These are phyloP conservation scores for Morella rubra DNA, from an alignment of 306 rosid species.

Conservation along the genomic window DNA sequence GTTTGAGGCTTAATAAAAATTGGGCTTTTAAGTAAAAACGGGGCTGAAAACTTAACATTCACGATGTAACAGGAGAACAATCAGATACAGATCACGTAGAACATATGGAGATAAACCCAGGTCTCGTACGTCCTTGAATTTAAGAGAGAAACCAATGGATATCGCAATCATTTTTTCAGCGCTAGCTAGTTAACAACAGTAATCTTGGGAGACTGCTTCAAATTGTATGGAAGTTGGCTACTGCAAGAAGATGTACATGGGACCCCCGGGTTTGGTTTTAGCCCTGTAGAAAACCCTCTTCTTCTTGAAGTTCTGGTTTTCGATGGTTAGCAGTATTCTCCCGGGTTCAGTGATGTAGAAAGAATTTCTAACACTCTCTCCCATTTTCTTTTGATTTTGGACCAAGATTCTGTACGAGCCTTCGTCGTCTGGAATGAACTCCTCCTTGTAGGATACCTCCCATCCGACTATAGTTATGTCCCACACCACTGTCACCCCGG, in stretches of 20 bases:
- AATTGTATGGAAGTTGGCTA: background rate
- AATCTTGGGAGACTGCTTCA: too few relatives aligned
- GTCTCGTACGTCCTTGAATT: too few relatives aligned
- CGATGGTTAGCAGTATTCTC: slow-evolving; percentile 60
- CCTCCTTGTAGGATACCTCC: slow-evolving; percentile 87
- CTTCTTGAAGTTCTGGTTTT: slow-evolving; percentile 62
- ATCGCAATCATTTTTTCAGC: too few relatives aligned
- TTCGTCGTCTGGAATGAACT: slow-evolving; percentile 88
- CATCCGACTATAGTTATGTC: slow-evolving; percentile 79
- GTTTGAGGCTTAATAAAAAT: too few relatives aligned
- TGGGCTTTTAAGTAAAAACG: too few relatives aligned
- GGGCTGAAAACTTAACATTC: too few relatives aligned
- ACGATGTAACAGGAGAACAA: too few relatives aligned
- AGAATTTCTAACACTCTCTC: slow-evolving; percentile 64
- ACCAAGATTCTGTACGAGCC: slow-evolving; percentile 69
- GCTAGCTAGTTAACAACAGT: too few relatives aligned
- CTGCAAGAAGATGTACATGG: slow-evolving; percentile 51
- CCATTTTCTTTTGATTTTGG: slow-evolving; percentile 56
- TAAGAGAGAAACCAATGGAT: too few relatives aligned
- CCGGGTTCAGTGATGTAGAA: slow-evolving; percentile 89
- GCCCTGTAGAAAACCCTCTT: slow-evolving; percentile 63
- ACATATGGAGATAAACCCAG: too few relatives aligned
- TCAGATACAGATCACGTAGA: too few relatives aligned
- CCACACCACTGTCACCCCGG: slow-evolving; percentile 79
- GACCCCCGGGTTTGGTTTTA: slow-evolving; percentile 58